These are phyloP conservation scores for Trichoderma citrinoviride DNA, from an alignment of 2,329 filamentous ascomycete species.

Conservation along the genomic window DNA sequence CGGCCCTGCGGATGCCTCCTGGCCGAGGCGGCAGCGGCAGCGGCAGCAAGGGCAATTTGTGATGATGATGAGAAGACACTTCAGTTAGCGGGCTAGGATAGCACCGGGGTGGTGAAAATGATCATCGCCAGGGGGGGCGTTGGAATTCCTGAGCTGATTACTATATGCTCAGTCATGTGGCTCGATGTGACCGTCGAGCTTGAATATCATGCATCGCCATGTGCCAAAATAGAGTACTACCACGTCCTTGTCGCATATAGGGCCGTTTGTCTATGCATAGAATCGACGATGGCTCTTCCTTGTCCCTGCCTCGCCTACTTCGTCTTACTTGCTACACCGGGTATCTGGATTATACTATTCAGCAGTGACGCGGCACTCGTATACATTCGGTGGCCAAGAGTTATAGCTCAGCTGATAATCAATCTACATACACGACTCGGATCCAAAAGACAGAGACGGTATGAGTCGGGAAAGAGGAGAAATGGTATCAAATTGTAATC, in stretches of 20 bases:
- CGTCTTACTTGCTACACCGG: neutral
- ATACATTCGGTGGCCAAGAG: neutral
- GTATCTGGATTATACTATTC: neutral
- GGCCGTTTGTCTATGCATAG: neutral
- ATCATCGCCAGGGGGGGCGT: too few species aligned
- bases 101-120: neutral
- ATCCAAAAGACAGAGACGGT: too few species aligned
- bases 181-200: neutral
- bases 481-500: neutral
- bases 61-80: neutral
- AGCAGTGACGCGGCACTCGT: neutral
- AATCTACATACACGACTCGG: too few species aligned
- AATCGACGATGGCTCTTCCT: neutral
- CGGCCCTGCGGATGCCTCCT: conserved; percentile 54
- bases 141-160: neutral
- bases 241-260: neutral
- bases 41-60: conserved; percentile 33
- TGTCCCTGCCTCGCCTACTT: neutral
- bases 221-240: neutral
- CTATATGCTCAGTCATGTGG: neutral
- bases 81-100: neutral
- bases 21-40: conserved; percentile 38
- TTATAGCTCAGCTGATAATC: neutral
- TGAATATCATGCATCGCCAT: neutral
- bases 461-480: neutral